Percentiles rank a stretch among this genome's conserved stretches.
These are phyloP conservation scores for Microbotryomycetes sp. DNA, from an alignment of 1,284 basidiomycete species.

Conservation along the genomic window DNA sequence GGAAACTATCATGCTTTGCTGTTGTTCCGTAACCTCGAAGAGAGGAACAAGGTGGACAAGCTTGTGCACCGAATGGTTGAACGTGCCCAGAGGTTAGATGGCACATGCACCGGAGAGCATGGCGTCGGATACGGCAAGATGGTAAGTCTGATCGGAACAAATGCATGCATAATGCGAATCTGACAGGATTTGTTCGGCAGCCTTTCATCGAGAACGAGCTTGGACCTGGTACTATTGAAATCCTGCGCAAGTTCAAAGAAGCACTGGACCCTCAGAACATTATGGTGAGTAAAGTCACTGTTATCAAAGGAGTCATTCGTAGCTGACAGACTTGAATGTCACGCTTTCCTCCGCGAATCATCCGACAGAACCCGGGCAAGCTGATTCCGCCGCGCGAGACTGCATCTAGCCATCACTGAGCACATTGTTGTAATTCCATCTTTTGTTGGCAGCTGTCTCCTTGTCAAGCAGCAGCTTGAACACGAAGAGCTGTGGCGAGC, in stretches of 20 bases:
- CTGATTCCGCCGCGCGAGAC: slow-evolving; percentile 13
- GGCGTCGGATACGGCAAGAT: slow-evolving; percentile 36
- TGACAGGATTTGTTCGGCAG: not conserved
- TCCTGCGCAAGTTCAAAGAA: slow-evolving; percentile 34
- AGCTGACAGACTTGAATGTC: not conserved
- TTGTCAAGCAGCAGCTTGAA: too few species aligned
- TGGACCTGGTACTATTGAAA: slow-evolving; percentile 33
- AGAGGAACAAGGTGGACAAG: slow-evolving; percentile 50
- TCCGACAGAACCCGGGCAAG: slow-evolving; percentile 28
- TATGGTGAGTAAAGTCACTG: slow-evolving; percentile 17
- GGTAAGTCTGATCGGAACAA: slow-evolving; percentile 4
- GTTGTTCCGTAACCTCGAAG: slow-evolving; percentile 58
- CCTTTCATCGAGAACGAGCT: slow-evolving; percentile 36
- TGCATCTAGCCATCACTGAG: too few species aligned
- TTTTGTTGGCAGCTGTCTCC: too few species aligned
- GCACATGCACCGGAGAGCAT: slow-evolving; percentile 55
- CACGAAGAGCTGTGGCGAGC: too few species aligned
- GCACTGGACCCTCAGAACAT: slow-evolving; percentile 36
- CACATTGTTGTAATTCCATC: too few species aligned
- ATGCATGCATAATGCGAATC: not conserved
- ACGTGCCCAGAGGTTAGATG: slow-evolving; percentile 65
- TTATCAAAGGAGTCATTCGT: too few species aligned
- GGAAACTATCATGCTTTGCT: slow-evolving; percentile 43
- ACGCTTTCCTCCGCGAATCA: not conserved
- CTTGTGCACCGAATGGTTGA: slow-evolving; percentile 62